A percentile compares a stretch with the other conserved stretches of the same genome.
These are phyloP conservation scores for Paramecium primaurelia DNA, from an alignment of 73 alveolate species.

Conservation along the genomic window DNA sequence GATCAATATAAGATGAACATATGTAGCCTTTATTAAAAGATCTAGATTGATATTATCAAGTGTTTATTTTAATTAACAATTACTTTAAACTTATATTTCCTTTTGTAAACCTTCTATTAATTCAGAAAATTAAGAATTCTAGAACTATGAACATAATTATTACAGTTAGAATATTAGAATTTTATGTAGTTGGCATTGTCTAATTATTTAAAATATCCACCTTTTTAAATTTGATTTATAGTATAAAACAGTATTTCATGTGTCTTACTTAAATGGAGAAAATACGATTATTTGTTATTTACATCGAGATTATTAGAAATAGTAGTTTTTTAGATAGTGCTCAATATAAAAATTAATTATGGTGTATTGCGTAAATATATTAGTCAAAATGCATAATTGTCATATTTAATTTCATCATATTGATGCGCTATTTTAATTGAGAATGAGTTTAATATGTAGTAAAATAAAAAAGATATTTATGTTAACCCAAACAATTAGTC, in stretches of 20 bases:
- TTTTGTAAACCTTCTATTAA: no score
- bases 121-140: no score
- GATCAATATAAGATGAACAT: not conserved
- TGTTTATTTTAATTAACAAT: no score
- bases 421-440: not conserved
- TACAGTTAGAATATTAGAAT: no score
- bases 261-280: no score
- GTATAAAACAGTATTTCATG: no score
- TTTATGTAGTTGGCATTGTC: not conserved
- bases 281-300: not conserved
- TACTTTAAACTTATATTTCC: not conserved
- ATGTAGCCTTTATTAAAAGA: not conserved
- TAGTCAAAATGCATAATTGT: not conserved
- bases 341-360: not conserved
- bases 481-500: not conserved
- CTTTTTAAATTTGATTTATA: no score
- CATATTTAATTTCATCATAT: not conserved
- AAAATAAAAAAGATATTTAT: not conserved
- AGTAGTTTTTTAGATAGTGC: not conserved
- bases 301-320: not conserved
- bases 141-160: no score
- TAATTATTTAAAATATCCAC: not conserved
- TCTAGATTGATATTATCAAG: not conserved
- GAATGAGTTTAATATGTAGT: not conserved
- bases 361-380: not conserved